These are phyloP conservation scores for Cytospora chrysosperma DNA, from an alignment of 2,329 filamentous ascomycete genomes.

Conservation along the genomic window DNA sequence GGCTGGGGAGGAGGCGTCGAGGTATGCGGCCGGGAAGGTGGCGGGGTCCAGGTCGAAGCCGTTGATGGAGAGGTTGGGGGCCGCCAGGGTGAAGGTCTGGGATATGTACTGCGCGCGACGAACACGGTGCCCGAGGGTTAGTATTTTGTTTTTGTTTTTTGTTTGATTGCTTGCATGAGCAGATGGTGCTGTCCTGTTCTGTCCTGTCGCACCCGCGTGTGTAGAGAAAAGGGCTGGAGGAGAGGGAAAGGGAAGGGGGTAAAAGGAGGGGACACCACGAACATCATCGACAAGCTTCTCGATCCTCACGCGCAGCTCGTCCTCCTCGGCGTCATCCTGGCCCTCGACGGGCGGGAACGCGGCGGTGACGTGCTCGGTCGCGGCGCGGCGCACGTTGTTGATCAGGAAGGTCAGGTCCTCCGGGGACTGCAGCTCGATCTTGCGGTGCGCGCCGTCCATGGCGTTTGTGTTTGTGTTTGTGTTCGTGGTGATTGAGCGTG, in stretches of 20 bases:
- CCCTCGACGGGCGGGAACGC: conserved; percentile 65
- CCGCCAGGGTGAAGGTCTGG: conserved; percentile 57
- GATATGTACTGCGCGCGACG: conserved; percentile 53
- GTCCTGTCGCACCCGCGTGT: too few relatives aligned
- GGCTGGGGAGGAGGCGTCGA: not conserved
- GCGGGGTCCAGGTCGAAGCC: conserved; percentile 50
- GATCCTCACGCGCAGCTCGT: conserved; percentile 58
- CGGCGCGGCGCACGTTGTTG: conserved; percentile 66
- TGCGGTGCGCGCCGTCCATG: conserved; percentile 57
- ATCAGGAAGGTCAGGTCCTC: conserved; percentile 71
- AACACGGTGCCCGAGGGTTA: not conserved
- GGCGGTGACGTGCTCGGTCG: conserved; percentile 64
- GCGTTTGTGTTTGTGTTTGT: conserved; percentile 1
- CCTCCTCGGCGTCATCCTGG: conserved; percentile 42
- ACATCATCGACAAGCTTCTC: conserved; percentile 61
- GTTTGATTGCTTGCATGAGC: too few relatives aligned
- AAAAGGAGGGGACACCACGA: conserved; percentile 20
- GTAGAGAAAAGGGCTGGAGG: not conserved
- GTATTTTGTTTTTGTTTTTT: not conserved
- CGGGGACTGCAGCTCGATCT: conserved; percentile 76
- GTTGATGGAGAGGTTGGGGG: conserved; percentile 63
- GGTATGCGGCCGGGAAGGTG: conserved; percentile 34
- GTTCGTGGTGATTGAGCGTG: too few relatives aligned
- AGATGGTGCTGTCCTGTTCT: too few relatives aligned
- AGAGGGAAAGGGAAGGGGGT: not conserved